phyloP scores from a whole-genome alignment of 352 stramenopile genomes.

The Pythium angustatum region DNA sequence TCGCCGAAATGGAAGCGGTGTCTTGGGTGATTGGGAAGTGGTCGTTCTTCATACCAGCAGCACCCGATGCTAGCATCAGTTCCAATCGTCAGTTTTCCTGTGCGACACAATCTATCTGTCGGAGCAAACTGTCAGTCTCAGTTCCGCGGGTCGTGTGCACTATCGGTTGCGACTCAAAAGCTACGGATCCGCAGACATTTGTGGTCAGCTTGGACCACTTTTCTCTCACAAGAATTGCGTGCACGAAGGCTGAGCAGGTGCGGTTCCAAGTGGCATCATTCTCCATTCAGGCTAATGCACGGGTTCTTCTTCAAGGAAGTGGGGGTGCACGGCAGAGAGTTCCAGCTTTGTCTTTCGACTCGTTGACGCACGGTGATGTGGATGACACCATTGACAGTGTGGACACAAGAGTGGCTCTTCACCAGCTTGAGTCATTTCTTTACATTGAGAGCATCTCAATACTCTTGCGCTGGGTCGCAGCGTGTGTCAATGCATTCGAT shows the following conservation, averaged over 20 bases:
- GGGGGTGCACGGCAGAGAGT: constrained; percentile 40
- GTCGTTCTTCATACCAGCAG: constrained; percentile 64
- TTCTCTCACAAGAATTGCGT: constrained; percentile 26
- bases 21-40: constrained; percentile 76
- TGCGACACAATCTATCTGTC: constrained; percentile 1
- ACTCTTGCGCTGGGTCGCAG: constrained; percentile 40
- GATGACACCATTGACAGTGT: not conserved
- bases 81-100: not conserved
- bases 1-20: constrained; percentile 65
- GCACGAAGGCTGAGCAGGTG: constrained; percentile 18
- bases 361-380: not conserved
- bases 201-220: constrained; percentile 37
- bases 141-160: constrained; percentile 16
- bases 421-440: constrained; percentile 38
- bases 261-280: constrained; percentile 23
- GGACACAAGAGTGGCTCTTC: constrained; percentile 26
- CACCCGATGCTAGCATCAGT: not conserved
- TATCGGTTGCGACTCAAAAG: constrained; percentile 8
- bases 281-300: constrained; percentile 34
- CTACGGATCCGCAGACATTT: not conserved
- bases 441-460: constrained; percentile 53
- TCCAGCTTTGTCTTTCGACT: constrained; percentile 42
- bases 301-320: constrained; percentile 37
- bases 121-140: constrained; percentile 11
- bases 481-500: constrained; percentile 48